A percentile compares a stretch with the other conserved stretches of the same genome.
Evolutionary conservation across 2,329 filamentous ascomycete genomes (phyloP).

Genomic region (Hypoxylon sp.): DNA sequence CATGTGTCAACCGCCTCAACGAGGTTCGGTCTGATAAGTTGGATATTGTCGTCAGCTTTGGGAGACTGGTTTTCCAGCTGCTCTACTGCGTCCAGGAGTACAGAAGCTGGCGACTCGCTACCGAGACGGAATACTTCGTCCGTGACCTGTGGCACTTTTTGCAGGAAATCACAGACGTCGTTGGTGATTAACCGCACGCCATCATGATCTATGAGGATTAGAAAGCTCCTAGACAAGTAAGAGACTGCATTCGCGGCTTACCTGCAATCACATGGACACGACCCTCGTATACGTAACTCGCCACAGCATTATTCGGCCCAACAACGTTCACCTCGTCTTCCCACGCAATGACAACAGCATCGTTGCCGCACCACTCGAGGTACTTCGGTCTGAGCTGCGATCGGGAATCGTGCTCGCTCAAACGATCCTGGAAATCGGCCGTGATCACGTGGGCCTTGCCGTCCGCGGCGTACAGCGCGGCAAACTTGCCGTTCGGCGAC

Average conservation of each 20-base stretch:
- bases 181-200: constrained; percentile 92
- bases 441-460: constrained; percentile 92
- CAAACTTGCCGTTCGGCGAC: constrained; percentile 88
- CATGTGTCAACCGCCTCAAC: constrained; percentile 94
- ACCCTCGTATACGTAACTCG: constrained; percentile 86
- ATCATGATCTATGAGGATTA: constrained; percentile 67
- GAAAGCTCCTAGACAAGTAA: neutral
- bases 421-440: constrained; percentile 90
- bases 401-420: constrained; percentile 90
- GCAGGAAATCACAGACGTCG: constrained; percentile 96
- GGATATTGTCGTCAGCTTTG: constrained; percentile 97
- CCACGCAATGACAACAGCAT: constrained; percentile 93
- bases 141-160: constrained; percentile 86
- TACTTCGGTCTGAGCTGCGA: constrained; percentile 86
- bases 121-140: constrained; percentile 90
- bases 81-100: constrained; percentile 91
- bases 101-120: constrained; percentile 87
- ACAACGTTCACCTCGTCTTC: constrained; percentile 97
- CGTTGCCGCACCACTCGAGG: constrained; percentile 95
- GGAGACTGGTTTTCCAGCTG: constrained; percentile 93
- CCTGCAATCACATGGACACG: constrained; percentile 89
- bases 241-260: constrained; percentile 49
- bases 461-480: constrained; percentile 85
- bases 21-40: constrained; percentile 86
- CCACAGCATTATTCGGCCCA: constrained; percentile 80